phyloP scores from a whole-genome alignment of 2,329 filamentous ascomycete species.

The Colletotrichum sp. region DNA sequence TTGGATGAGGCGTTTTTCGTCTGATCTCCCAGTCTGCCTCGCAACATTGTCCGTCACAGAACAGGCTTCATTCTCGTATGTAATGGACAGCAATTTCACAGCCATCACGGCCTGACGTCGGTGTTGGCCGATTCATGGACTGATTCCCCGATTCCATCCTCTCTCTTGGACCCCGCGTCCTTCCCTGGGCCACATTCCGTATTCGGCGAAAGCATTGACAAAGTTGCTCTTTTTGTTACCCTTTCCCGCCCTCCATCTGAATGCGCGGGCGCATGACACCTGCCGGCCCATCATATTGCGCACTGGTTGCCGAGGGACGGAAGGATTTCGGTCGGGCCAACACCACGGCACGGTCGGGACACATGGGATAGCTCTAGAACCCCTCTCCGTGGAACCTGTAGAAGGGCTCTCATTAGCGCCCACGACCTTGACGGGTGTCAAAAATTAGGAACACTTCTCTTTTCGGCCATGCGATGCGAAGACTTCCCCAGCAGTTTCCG shows the following conservation, averaged over 20 bases:
- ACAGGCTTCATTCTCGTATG: background rate
- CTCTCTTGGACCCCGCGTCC: background rate
- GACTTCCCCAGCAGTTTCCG: background rate
- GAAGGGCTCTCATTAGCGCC: background rate
- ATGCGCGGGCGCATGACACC: background rate
- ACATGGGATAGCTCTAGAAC: background rate
- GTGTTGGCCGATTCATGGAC: background rate
- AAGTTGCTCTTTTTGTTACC: background rate
- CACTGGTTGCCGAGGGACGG: background rate
- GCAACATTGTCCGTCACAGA: background rate
- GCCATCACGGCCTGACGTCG: background rate
- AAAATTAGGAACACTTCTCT: background rate
- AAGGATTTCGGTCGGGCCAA: background rate
- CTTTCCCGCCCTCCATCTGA: background rate
- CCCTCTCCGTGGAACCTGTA: background rate
- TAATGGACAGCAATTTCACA: background rate
- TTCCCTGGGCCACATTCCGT: background rate
- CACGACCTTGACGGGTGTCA: background rate
- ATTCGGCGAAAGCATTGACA: background rate
- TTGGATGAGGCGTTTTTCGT: background rate
- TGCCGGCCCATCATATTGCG: background rate
- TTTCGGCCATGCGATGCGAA: background rate
- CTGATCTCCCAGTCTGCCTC: background rate
- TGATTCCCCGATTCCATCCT: background rate
- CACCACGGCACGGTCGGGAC: background rate